These are phyloP conservation scores for Quercus cerris DNA, from an alignment of 306 rosid species.

Conservation along the genomic window DNA sequence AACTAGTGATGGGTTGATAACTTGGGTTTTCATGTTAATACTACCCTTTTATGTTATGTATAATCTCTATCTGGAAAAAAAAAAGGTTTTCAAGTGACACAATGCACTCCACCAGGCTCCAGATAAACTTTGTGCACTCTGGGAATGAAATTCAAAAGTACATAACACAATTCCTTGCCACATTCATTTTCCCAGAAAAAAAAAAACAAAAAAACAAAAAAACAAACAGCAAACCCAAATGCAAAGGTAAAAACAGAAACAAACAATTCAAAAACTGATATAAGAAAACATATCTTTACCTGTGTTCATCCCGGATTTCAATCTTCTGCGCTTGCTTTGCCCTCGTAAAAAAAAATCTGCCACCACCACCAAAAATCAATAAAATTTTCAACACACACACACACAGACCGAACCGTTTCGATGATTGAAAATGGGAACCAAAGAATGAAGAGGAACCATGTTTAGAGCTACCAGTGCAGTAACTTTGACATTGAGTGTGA, in stretches of 20 bases:
- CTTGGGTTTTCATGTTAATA: too few species aligned
- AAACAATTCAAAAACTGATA: too few species aligned
- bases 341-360: constrained; percentile 71
- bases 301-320: constrained; percentile 71
- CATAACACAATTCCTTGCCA: neutral
- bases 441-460: constrained; percentile 1
- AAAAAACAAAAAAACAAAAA: too few species aligned
- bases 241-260: too few species aligned
- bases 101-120: too few species aligned
- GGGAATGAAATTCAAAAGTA: neutral
- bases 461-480: neutral
- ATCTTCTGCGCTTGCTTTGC: constrained; percentile 60
- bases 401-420: constrained; percentile 17
- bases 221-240: too few species aligned
- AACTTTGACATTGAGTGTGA: constrained; percentile 1
- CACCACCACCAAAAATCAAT: neutral
- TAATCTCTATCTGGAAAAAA: too few species aligned
- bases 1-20: too few species aligned
- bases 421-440: constrained; percentile 6
- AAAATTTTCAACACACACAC: neutral
- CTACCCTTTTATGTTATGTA: too few species aligned
- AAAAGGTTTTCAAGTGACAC: too few species aligned
- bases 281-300: constrained; percentile 24
- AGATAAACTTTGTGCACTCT: too few species aligned
- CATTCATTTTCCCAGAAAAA: neutral